Percentiles rank a stretch among this genome's conserved stretches.
Conservation (phyloP, 2,329 filamentous ascomycete species). For the Colletotrichum gigasporum region DNA sequence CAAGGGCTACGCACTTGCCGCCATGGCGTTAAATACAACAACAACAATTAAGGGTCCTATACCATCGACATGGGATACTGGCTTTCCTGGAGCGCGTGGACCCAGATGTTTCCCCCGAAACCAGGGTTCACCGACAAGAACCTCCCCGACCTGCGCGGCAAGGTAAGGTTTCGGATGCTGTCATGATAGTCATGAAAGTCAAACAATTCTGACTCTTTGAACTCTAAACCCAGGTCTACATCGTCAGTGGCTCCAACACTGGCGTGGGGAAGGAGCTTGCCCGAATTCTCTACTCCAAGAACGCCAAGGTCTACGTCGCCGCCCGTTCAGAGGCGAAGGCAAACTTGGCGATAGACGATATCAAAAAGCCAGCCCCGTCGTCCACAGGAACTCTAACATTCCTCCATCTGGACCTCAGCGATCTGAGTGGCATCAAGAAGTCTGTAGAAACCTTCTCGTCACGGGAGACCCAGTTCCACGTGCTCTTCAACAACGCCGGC, state of each 20-base stretch:
- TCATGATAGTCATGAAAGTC: no score
- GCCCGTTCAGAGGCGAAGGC: slow-evolving; percentile 51
- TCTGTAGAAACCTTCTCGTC: slow-evolving; percentile 39
- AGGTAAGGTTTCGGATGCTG: no score
- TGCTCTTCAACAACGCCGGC: slow-evolving; percentile 49
- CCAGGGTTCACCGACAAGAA: neutral
- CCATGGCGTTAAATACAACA: no score
- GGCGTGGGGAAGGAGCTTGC: slow-evolving; percentile 57
- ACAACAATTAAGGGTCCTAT: no score
- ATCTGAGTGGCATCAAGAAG: slow-evolving; percentile 39
- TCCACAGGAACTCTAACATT: slow-evolving; percentile 47
- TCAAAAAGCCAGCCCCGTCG: slow-evolving; percentile 42
- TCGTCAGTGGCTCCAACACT: slow-evolving; percentile 53
- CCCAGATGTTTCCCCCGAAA: neutral
- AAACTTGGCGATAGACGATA: slow-evolving; percentile 48
- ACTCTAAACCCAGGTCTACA: slow-evolving; percentile 40
- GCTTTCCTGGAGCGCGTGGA: neutral
- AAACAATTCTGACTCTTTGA: no score
- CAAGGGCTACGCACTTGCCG: no score
- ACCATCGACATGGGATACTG: neutral
- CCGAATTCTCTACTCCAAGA: slow-evolving; percentile 58
- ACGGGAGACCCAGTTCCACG: slow-evolving; percentile 42
- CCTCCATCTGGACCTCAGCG: slow-evolving; percentile 49
- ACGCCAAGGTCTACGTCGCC: slow-evolving; percentile 61
- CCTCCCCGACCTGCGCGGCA: neutral